Base-by-base conservation (phyloP, 2,329 filamentous ascomycete genomes). In the Verticillium klebahnii region DNA sequence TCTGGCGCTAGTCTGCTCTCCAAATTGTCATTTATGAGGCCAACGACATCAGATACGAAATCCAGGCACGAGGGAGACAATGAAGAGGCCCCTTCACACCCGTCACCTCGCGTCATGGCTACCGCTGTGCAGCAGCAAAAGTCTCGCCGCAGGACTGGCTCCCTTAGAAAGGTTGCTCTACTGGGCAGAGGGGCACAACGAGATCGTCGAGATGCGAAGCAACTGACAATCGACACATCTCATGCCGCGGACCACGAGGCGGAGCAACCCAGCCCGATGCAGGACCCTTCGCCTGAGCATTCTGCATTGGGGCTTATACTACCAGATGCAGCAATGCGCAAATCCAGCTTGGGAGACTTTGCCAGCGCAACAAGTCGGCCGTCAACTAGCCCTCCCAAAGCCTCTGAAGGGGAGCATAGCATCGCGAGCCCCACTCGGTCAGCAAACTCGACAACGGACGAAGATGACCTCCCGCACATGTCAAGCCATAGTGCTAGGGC, bases 111-210 rank as follows among this genome's bases (percentile, higher is more conserved):
- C 62, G 67, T 69, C 62, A 72, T 70, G 62, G 69, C 67, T 57
- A 72, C 67, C 61, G 67, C 71, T 39, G 67, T 69, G 56, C 77
- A 77, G 69, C 80, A 75, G 70, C 80, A 74, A 72, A 82, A 75
- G 78, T 82, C 68, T 74, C 84, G 92, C 61, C 88, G 88, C 69
- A 86, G 93, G 63, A 91, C 90, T 72, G 93, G 92, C 4, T 97
- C 93, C 12, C 80, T 97, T 72, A 85, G 93, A 63, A 97, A 97
- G 75, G 92, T 91, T 12, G 93, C 92, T 31, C 80, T 97, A 57
- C 81, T 97, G 19, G 91, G 92, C 17, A 89, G 90, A 65, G 89
- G 89, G 64, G 85, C 82, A 60, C 87, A 85, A 73, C 82, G 84
- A 63, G 86, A 85, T 67, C 82, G 76, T 69, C 83, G 78, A 66